Evolutionary conservation across 179 eudicot species (phyloP), one percentile per base, ranked within the genome.

Genomic region (Spergularia azorica): DNA sequence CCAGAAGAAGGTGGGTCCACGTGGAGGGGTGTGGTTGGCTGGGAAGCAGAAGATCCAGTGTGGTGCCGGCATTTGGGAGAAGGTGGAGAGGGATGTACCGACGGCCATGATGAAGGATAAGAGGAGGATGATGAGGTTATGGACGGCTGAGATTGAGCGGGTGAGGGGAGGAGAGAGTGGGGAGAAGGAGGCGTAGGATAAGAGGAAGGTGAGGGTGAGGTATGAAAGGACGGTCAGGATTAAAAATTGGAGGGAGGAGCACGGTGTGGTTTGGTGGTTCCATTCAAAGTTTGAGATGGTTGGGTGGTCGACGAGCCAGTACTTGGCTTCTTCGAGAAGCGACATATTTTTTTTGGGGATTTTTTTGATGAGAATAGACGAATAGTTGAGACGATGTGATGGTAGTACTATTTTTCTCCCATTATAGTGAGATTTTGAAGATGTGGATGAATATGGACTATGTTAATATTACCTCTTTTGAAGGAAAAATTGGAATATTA

Each of bases 1-100:
- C 97, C 97, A 95, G 85, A 95, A 95, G 86, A 95, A 95, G 39
- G 72, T 11, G 12, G 97, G 92, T 0, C 98, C 98, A 5, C 81
- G 79, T 3, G 91, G 92, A 2, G 82, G 86, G 36, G 89, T 88
- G 0, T 65, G 83, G 41, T 74, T 36, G 75, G 82, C 36, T 0
- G 97, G 97, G 88, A 93, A 93, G 85, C 97, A 95, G 84, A 95
- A 55, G 81, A 86, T 51, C 89, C 88, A 85, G 2, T 41, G 48
- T 3, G 70, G 76, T 21, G 78, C 1, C 3, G 91, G 87, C 72
- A 82, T 69, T 50, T 86, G 87, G 80, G 85, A 76, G 85, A 86
- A 66, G 71, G 88, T 32, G 72, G 98, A 84, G 87, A 95, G 90
- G 46, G 92, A 76, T 82, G 82, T 64, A 38, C 87, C 97, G 63